Conservation (phyloP, 306 rosid genomes). For the Lithocarpus polystachyus region DNA sequence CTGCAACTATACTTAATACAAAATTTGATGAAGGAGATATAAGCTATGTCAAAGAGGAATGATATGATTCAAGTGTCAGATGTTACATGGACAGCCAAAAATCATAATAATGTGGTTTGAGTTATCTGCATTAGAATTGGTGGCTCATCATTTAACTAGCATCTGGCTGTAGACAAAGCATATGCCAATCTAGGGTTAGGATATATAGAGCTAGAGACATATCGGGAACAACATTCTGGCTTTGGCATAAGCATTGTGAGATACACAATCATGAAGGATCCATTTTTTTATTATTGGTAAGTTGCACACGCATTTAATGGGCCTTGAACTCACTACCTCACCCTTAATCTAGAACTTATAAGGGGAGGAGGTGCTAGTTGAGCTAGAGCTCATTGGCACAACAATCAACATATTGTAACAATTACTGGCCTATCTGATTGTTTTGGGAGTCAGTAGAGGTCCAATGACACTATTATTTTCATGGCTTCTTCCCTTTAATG, state of each 20-base stretch:
- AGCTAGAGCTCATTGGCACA: no score
- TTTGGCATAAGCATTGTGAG: not conserved
- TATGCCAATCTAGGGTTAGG: not conserved
- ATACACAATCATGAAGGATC: not conserved
- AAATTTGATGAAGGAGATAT: not conserved
- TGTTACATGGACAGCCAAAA: not conserved
- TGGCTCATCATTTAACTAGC: not conserved
- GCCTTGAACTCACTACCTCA: no score
- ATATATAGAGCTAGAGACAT: not conserved
- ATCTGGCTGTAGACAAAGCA: not conserved
- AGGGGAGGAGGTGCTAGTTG: no score
- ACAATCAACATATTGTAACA: no score
- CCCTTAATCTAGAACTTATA: no score
- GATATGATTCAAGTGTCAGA: not conserved
- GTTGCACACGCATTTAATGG: no score
- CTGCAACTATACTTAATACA: not conserved
- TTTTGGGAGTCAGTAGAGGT: not conserved
- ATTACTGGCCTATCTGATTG: not conserved
- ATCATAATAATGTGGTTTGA: not conserved
- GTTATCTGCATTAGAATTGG: not conserved
- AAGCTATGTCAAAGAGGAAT: not conserved
- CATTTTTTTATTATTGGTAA: no score
- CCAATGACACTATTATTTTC: not conserved
- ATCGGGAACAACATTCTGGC: not conserved
- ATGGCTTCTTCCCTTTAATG: not conserved